Evolutionary conservation across 1,139 yeast genomes (phyloP).

Genomic region (Blastobotrys malaysiensis): DNA sequence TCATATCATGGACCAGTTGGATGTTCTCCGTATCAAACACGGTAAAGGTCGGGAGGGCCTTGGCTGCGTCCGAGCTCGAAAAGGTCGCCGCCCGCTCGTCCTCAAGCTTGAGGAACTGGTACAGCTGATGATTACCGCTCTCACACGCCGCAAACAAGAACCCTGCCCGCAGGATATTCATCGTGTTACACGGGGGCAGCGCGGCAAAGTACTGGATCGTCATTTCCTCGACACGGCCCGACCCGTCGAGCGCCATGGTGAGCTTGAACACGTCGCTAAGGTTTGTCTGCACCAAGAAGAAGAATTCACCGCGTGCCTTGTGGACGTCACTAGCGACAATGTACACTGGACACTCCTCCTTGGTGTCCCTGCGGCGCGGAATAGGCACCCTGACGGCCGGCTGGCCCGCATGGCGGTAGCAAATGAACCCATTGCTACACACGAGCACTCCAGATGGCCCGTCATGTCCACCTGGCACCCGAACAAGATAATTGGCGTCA

Average conservation of each 20-base stretch:
- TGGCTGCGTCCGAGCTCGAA: conserved; percentile 2
- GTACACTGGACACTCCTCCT: conserved; percentile 30
- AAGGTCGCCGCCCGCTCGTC: conserved; percentile 32
- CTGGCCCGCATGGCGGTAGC: conserved; percentile 39
- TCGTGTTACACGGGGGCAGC: conserved; percentile 49
- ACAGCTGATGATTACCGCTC: conserved; percentile 55
- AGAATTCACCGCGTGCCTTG: conserved; percentile 41
- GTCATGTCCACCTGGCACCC: conserved; percentile 47
- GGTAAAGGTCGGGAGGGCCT: conserved; percentile 1
- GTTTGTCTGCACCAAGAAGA: conserved; percentile 65
- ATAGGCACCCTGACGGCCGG: conserved; percentile 42
- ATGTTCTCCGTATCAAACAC: conserved; percentile 44
- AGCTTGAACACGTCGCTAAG: conserved; percentile 77
- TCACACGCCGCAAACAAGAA: conserved; percentile 65
- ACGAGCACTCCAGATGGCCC: conserved; percentile 61
- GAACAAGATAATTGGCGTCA: conserved; percentile 41
- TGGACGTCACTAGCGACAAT: conserved; percentile 61
- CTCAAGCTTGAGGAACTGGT: conserved; percentile 76
- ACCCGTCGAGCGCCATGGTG: conserved; percentile 43
- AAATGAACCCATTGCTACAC: conserved; percentile 43
- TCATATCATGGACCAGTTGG: conserved; percentile 49
- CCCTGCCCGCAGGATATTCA: conserved; percentile 69
- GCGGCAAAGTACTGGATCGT: conserved; percentile 71
- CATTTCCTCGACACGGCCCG: conserved; percentile 32
- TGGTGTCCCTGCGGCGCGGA: conserved; percentile 40